These are phyloP conservation scores for Entomortierella beljakovae DNA, from an alignment of 192 early-diverging fungal genomes.

Conservation along the genomic window DNA sequence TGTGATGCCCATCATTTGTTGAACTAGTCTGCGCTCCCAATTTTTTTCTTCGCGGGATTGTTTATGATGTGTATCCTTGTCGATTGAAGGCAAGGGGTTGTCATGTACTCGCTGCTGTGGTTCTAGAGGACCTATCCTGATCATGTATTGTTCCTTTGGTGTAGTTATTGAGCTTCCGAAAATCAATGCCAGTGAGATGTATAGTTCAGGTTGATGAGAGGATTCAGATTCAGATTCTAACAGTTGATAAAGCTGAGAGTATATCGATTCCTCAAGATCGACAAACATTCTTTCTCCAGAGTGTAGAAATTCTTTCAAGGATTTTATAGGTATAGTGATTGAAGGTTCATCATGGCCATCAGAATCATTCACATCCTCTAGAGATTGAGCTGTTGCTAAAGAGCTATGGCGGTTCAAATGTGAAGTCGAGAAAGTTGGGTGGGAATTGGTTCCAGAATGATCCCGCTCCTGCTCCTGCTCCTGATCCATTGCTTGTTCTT, in stretches of 20 bases:
- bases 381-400: neutral
- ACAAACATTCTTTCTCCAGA: conserved; percentile 31
- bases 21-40: conserved; percentile 33
- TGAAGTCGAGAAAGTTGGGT: neutral
- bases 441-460: neutral
- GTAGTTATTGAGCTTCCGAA: conserved; percentile 28
- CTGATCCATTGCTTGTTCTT: conserved; percentile 9
- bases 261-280: conserved; percentile 25
- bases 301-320: conserved; percentile 29
- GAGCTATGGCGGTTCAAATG: neutral
- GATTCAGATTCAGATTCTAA: conserved; percentile 1
- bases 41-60: conserved; percentile 13
- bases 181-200: conserved; percentile 26
- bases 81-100: too few species aligned
- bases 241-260: conserved; percentile 10
- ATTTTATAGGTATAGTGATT: conserved; percentile 8
- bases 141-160: conserved; percentile 50
- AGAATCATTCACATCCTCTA: neutral
- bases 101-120: conserved; percentile 7
- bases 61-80: conserved; percentile 2
- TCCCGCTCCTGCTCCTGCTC: neutral
- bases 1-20: conserved; percentile 33
- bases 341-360: too few species aligned
- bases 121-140: conserved; percentile 32
- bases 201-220: neutral